These are phyloP conservation scores for Microcyclosporella mali DNA, from an alignment of 2,329 filamentous ascomycete species.

Conservation along the genomic window DNA sequence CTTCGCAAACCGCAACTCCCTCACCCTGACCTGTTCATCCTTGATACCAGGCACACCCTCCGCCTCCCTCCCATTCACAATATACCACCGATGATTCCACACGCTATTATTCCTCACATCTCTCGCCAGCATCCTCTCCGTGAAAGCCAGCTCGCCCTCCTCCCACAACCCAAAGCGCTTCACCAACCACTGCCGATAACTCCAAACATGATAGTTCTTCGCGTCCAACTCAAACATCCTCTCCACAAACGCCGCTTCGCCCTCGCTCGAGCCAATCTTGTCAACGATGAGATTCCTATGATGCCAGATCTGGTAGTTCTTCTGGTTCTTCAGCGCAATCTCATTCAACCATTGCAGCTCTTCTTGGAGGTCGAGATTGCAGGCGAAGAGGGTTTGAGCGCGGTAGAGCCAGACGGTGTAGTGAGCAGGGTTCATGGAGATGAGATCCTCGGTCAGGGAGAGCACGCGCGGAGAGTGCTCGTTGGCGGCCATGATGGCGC, in stretches of 20 bases:
- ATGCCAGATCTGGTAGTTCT: slow-evolving; percentile 98
- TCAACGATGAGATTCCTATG: slow-evolving; percentile 54
- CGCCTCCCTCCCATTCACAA: slow-evolving; percentile 63
- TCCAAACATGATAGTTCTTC: slow-evolving; percentile 99
- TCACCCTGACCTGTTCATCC: slow-evolving; percentile 55
- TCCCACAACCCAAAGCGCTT: slow-evolving; percentile 53
- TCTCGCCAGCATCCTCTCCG: slow-evolving; percentile 64
- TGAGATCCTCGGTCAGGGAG: slow-evolving; percentile 79
- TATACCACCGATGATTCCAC: slow-evolving; percentile 93
- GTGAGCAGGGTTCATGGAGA: slow-evolving; percentile 88
- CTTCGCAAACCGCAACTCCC: slow-evolving; percentile 65
- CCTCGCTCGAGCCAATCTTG: slow-evolving; percentile 37
- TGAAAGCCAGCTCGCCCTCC: slow-evolving; percentile 57
- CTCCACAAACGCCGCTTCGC: slow-evolving; percentile 68
- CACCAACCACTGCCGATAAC: slow-evolving; percentile 77
- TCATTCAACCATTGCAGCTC: slow-evolving; percentile 84
- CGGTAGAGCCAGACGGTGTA: slow-evolving; percentile 99
- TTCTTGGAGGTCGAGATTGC: slow-evolving; percentile 58
- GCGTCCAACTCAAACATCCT: slow-evolving; percentile 77
- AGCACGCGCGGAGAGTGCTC: slow-evolving; percentile 76
- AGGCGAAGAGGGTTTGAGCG: slow-evolving; percentile 65
- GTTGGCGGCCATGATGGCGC: slow-evolving; percentile 83
- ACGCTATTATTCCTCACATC: slow-evolving; percentile 95
- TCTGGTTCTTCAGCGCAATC: slow-evolving; percentile 75
- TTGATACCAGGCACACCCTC: slow-evolving; percentile 33